Percentiles rank a stretch among this genome's conserved stretches.
Conservation (phyloP, 176 grass and related monocot genomes). For the Hyparrhenia diplandra region DNA sequence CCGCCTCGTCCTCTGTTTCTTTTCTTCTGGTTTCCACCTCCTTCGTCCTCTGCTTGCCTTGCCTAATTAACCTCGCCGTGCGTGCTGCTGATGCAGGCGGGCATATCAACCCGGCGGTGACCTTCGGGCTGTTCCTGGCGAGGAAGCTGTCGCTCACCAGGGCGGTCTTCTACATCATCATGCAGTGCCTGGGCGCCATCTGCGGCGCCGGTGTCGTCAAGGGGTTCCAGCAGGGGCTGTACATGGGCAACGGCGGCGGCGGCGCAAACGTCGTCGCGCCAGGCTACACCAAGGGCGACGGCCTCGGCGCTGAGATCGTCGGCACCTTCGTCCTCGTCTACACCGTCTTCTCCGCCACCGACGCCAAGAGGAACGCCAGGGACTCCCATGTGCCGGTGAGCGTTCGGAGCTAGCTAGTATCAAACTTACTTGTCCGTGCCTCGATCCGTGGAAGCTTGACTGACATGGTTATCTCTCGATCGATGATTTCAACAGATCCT, state of each 20-base stretch:
- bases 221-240: constrained; percentile 69
- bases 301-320: constrained; percentile 82
- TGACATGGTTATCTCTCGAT: not conserved
- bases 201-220: constrained; percentile 88
- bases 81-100: constrained; percentile 53
- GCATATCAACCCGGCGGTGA: constrained; percentile 94
- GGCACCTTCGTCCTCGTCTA: constrained; percentile 96
- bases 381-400: constrained; percentile 94
- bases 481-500: constrained; percentile 50
- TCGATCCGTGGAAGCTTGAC: not conserved
- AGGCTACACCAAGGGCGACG: constrained; percentile 81
- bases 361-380: constrained; percentile 95
- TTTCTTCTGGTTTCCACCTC: not conserved
- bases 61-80: not conserved
- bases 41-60: not conserved
- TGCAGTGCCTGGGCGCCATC: constrained; percentile 94
- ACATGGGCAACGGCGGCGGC: constrained; percentile 62
- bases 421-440: not conserved
- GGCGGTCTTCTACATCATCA: constrained; percentile 82
- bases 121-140: constrained; percentile 83
- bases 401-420: not conserved
- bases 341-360: constrained; percentile 98
- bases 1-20: not conserved
- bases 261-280: constrained; percentile 61
- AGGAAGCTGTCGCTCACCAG: constrained; percentile 80